Evolutionary conservation across 352 stramenopile genomes (phyloP).

Genomic region (Pythium brachiatum): DNA sequence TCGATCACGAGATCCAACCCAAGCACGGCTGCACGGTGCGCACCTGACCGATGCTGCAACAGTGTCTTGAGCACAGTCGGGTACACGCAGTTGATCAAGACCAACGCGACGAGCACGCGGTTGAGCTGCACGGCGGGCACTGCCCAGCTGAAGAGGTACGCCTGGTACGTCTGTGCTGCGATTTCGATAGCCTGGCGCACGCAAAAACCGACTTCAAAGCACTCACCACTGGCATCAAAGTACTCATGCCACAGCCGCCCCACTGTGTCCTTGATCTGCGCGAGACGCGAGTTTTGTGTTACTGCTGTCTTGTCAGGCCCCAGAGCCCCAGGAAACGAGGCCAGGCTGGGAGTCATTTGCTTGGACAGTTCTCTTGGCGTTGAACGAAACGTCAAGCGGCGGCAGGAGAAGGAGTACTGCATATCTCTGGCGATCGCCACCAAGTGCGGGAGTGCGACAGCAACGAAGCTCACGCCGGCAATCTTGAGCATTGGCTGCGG

Average conservation of each 20-base stretch:
- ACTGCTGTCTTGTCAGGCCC: background rate
- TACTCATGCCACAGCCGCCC: background rate
- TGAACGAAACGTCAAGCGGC: constrained; percentile 1
- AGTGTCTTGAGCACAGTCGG: background rate
- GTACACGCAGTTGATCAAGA: constrained; percentile 13
- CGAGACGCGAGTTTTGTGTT: background rate
- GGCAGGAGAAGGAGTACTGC: background rate
- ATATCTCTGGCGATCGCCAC: background rate
- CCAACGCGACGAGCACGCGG: background rate
- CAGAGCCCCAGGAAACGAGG: too few species aligned
- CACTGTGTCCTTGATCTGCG: background rate
- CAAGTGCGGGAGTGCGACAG: background rate
- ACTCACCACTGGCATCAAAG: background rate
- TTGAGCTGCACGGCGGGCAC: constrained; percentile 1
- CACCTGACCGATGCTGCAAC: background rate
- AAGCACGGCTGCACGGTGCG: background rate
- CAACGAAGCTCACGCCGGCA: background rate
- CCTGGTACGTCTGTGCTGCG: constrained; percentile 13
- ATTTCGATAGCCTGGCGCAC: constrained; percentile 7
- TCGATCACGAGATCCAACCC: constrained; percentile 4
- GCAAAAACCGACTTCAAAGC: constrained; percentile 3
- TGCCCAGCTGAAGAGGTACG: constrained; percentile 15
- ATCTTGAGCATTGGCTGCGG: background rate
- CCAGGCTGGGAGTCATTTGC: too few species aligned
- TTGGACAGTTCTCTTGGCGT: too few species aligned